A percentile compares a stretch with the other conserved stretches of the same genome.
These are phyloP conservation scores for Vigna reflexopilosa DNA, from an alignment of 306 rosid genomes.

Conservation along the genomic window DNA sequence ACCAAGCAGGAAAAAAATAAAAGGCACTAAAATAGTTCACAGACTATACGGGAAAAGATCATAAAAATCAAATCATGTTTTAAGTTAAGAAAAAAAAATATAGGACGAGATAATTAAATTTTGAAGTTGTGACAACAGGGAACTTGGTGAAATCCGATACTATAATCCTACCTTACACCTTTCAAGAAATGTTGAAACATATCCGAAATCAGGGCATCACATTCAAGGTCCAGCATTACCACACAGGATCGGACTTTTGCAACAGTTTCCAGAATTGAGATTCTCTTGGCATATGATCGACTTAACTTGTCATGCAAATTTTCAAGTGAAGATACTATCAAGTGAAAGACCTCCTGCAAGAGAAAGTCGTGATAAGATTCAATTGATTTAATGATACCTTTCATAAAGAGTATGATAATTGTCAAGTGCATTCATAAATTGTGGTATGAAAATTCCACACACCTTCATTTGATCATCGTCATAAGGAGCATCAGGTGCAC, in stretches of 20 bases:
- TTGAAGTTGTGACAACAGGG: not conserved
- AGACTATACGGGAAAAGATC: not conserved
- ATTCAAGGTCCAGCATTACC: slow-evolving; percentile 95
- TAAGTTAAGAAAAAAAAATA: slow-evolving; percentile 4
- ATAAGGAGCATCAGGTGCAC: slow-evolving; percentile 97
- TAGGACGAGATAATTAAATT: slow-evolving; percentile 4
- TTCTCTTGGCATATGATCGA: slow-evolving; percentile 71
- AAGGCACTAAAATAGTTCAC: not conserved
- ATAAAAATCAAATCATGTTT: not conserved
- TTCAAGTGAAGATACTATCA: slow-evolving; percentile 91
- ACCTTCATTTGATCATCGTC: slow-evolving; percentile 97
- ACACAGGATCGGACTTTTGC: slow-evolving; percentile 94
- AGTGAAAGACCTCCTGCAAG: slow-evolving; percentile 82
- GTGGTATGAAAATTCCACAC: not conserved
- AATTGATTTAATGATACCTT: not conserved
- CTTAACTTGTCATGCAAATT: slow-evolving; percentile 71
- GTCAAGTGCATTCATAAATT: slow-evolving; percentile 2
- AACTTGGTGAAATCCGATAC: not conserved
- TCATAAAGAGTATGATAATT: not conserved
- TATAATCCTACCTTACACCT: slow-evolving; percentile 66
- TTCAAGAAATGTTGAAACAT: slow-evolving; percentile 93
- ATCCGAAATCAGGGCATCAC: slow-evolving; percentile 79
- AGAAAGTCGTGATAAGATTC: not conserved
- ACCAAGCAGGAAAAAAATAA: not conserved
- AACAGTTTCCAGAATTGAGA: slow-evolving; percentile 85